Evolutionary conservation across 345 rosid genomes (phyloP).

Genomic region (Eucalyptus tenuipes): DNA sequence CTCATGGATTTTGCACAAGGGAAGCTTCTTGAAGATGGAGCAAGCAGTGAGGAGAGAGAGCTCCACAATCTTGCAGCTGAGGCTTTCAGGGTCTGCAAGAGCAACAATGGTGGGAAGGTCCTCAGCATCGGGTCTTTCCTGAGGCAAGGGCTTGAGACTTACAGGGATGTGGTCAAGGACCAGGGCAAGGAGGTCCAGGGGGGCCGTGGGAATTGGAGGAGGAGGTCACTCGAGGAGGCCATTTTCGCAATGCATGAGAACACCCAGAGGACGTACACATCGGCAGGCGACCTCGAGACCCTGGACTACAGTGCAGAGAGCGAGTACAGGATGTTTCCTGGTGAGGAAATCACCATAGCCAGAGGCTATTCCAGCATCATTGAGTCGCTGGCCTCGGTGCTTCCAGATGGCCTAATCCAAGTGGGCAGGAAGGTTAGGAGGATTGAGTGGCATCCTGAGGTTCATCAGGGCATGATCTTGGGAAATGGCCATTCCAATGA

Average conservation of each 20-base stretch:
- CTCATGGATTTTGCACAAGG: conserved; percentile 84
- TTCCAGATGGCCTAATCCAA: conserved; percentile 63
- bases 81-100: conserved; percentile 19
- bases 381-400: conserved; percentile 55
- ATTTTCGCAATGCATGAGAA: conserved; percentile 62
- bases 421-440: conserved; percentile 45
- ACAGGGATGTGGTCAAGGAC: background rate
- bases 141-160: conserved; percentile 3
- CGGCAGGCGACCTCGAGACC: conserved; percentile 65
- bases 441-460: conserved; percentile 62
- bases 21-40: conserved; percentile 9
- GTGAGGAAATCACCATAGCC: conserved; percentile 95
- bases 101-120: conserved; percentile 13
- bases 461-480: background rate
- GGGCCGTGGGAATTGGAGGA: conserved; percentile 35
- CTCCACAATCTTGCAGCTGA: conserved; percentile 16
- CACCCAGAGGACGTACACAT: conserved; percentile 78
- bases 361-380: conserved; percentile 71
- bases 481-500: conserved; percentile 12
- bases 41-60: conserved; percentile 1
- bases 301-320: conserved; percentile 82
- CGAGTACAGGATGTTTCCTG: conserved; percentile 84
- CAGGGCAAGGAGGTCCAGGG: conserved; percentile 12
- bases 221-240: conserved; percentile 53
- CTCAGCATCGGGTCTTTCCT: conserved; percentile 47